phyloP scores from a whole-genome alignment of 257 asterid genomes.

The Anisodus tanguticus region DNA sequence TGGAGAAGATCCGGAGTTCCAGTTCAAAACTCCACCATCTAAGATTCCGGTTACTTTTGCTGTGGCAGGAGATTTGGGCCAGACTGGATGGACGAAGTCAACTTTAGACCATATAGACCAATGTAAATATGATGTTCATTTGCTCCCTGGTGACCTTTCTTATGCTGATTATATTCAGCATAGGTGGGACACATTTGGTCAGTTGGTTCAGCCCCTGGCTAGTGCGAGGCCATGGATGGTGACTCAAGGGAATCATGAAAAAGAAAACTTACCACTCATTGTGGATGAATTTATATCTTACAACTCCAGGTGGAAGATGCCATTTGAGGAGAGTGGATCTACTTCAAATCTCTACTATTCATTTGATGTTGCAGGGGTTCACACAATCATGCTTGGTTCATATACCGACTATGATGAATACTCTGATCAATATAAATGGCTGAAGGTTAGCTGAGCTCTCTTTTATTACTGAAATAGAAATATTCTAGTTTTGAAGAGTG shows the following conservation, averaged over 20 bases:
- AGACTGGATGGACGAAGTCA: constrained; percentile 92
- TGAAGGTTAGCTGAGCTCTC: constrained; percentile 60
- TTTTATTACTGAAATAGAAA: constrained; percentile 2
- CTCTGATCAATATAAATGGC: constrained; percentile 84
- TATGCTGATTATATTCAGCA: constrained; percentile 85
- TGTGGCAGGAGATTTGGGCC: constrained; percentile 96
- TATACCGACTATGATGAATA: constrained; percentile 62
- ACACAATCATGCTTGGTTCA: constrained; percentile 85
- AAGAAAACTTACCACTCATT: constrained; percentile 65
- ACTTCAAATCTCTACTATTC: constrained; percentile 83
- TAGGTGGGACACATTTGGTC: constrained; percentile 93
- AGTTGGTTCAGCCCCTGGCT: constrained; percentile 92
- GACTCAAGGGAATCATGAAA: constrained; percentile 95
- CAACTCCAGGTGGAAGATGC: constrained; percentile 98
- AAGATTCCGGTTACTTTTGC: constrained; percentile 82
- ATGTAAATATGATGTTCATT: constrained; percentile 71
- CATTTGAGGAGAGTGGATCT: constrained; percentile 82
- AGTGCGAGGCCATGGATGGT: constrained; percentile 99
- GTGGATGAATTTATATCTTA: constrained; percentile 63
- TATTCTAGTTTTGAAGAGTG: background rate
- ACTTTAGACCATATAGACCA: constrained; percentile 72
- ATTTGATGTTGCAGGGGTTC: constrained; percentile 91
- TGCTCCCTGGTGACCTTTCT: constrained; percentile 94
- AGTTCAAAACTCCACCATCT: constrained; percentile 87
- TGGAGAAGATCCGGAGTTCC: constrained; percentile 75